These are phyloP conservation scores for Dactylonectria estremocensis DNA, from an alignment of 2,329 filamentous ascomycete species.

Conservation along the genomic window DNA sequence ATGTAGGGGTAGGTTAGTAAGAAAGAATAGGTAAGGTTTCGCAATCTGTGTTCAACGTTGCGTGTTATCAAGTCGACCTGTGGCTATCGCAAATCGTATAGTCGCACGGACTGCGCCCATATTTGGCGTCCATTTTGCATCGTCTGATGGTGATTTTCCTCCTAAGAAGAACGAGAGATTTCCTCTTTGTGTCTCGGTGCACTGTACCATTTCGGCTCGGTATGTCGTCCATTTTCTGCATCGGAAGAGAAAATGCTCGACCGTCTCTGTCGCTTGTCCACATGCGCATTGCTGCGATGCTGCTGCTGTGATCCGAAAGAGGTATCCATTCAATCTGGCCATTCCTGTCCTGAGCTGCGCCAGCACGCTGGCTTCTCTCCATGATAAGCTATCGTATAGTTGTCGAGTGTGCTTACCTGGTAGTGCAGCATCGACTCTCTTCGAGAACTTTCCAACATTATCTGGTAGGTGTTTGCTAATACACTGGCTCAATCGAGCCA, in stretches of 20 bases:
- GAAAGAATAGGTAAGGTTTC: no score
- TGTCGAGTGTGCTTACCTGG: conserved; percentile 35
- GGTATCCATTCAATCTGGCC: conserved; percentile 35
- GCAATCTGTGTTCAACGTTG: no score
- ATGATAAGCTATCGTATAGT: conserved; percentile 38
- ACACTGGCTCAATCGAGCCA: conserved; percentile 19
- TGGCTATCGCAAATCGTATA: conserved; percentile 51
- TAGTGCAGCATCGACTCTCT: conserved; percentile 35
- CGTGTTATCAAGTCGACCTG: no score
- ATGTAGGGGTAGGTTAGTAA: no score
- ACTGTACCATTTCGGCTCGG: conserved; percentile 26
- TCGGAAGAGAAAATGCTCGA: conserved; percentile 37
- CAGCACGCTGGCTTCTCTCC: conserved; percentile 37
- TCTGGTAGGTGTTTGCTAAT: conserved; percentile 28
- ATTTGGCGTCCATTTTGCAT: conserved; percentile 48
- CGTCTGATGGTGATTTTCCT: conserved; percentile 42
- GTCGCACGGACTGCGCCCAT: conserved; percentile 48
- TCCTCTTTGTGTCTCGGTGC: conserved; percentile 28
- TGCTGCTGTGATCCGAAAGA: conserved; percentile 25
- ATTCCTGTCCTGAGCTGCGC: conserved; percentile 40
- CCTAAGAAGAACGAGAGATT: conserved; percentile 37
- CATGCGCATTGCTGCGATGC: conserved; percentile 31
- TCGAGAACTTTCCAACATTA: conserved; percentile 34
- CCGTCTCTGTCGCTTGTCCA: conserved; percentile 35
- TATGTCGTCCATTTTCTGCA: conserved; percentile 31